Evolutionary conservation across 2,329 filamentous ascomycete species (phyloP).

Genomic region (Acrodontium crateriforme): DNA sequence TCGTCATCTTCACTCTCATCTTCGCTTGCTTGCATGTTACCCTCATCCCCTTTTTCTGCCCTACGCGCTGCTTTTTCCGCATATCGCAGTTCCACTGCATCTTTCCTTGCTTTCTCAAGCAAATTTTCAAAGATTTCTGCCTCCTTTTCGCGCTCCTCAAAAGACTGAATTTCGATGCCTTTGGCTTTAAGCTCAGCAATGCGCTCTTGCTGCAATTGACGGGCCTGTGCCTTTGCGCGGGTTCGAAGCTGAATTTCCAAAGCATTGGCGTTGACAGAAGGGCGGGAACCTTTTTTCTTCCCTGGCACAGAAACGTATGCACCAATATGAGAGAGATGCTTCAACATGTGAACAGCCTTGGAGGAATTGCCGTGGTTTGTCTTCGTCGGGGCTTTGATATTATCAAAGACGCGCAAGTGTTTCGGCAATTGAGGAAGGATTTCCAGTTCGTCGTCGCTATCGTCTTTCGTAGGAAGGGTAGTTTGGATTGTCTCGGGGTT

Average conservation of each 20-base stretch:
- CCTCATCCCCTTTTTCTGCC: constrained; percentile 47
- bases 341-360: constrained; percentile 20
- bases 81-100: constrained; percentile 66
- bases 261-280: constrained; percentile 53
- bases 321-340: constrained; percentile 21
- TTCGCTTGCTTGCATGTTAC: constrained; percentile 32
- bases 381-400: constrained; percentile 20
- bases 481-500: constrained; percentile 14
- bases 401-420: constrained; percentile 21
- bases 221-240: constrained; percentile 67
- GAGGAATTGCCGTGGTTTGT: constrained; percentile 12
- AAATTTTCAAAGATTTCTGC: constrained; percentile 77
- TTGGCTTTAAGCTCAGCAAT: constrained; percentile 64
- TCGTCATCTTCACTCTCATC: constrained; percentile 44
- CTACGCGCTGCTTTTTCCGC: constrained; percentile 51
- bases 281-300: constrained; percentile 45
- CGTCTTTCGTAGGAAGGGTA: constrained; percentile 21
- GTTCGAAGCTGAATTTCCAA: constrained; percentile 55
- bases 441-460: constrained; percentile 43
- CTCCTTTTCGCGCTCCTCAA: constrained; percentile 73
- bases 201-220: constrained; percentile 59
- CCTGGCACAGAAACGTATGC: constrained; percentile 20
- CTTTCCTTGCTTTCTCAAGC: constrained; percentile 66
- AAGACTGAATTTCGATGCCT: constrained; percentile 68
- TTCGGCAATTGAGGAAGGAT: constrained; percentile 35